These are phyloP conservation scores for Cytospora leucostoma DNA, from an alignment of 2,329 filamentous ascomycete genomes.

Conservation along the genomic window DNA sequence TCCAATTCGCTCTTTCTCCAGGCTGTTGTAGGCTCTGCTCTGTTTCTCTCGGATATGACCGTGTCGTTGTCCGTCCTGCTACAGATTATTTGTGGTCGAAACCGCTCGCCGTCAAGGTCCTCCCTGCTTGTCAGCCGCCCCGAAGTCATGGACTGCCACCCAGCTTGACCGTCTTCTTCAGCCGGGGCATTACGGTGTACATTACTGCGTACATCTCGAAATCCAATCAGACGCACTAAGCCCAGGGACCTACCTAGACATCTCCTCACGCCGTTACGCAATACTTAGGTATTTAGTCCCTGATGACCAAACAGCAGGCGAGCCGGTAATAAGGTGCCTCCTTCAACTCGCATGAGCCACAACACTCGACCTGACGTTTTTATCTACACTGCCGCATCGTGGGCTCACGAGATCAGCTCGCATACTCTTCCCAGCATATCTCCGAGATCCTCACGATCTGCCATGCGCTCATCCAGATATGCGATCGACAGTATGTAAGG, in stretches of 20 bases:
- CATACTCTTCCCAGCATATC: not conserved
- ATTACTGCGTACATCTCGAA: not conserved
- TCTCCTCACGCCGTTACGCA: not conserved
- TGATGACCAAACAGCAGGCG: not conserved
- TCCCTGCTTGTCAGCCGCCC: slow-evolving; percentile 22
- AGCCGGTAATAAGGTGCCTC: not conserved
- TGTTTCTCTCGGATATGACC: slow-evolving; percentile 24
- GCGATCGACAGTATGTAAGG: not conserved
- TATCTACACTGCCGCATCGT: not conserved
- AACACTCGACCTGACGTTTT: not conserved
- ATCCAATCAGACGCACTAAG: not conserved
- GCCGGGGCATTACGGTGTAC: not conserved
- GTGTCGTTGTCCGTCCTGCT: slow-evolving; percentile 18
- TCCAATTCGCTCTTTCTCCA: not conserved
- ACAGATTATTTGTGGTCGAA: slow-evolving; percentile 18
- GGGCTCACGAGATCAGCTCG: not conserved
- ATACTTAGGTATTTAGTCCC: not conserved
- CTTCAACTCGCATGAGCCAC: not conserved
- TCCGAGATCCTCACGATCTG: not conserved
- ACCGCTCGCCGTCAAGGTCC: slow-evolving; percentile 12
- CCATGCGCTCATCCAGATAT: not conserved
- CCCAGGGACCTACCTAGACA: not conserved
- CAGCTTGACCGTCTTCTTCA: slow-evolving; percentile 1
- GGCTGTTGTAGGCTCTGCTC: slow-evolving; percentile 4
- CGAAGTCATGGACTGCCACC: not conserved